Evolutionary conservation across 345 rosid species (phyloP).

Genomic region (Linum usitatissimum): DNA sequence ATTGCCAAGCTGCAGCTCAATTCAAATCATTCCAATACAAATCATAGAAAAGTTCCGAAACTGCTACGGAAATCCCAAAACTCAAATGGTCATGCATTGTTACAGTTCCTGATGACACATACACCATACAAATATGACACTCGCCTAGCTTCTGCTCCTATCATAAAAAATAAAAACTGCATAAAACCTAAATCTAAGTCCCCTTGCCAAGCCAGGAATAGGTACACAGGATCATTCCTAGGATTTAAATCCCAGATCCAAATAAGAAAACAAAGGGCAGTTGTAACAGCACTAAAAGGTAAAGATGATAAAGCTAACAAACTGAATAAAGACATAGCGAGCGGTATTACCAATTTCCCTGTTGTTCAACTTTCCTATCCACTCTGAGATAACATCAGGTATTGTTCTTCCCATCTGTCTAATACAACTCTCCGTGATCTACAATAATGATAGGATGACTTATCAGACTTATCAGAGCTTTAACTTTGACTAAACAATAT

Average conservation of each 20-base stretch:
- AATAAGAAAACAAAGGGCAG: neutral
- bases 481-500: neutral
- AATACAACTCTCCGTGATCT: slow-evolving; percentile 77
- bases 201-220: neutral
- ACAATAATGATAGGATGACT: slow-evolving; percentile 10
- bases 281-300: slow-evolving; percentile 5
- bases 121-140: too few species aligned
- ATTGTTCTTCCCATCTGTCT: slow-evolving; percentile 48
- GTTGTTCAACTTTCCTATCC: slow-evolving; percentile 47
- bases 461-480: slow-evolving; percentile 6
- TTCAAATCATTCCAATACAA: neutral
- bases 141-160: too few species aligned
- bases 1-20: neutral
- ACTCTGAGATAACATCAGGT: slow-evolving; percentile 58
- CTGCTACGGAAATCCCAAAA: too few species aligned
- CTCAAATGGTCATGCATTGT: too few species aligned
- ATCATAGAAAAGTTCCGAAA: neutral
- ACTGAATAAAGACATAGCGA: neutral
- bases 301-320: neutral
- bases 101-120: too few species aligned
- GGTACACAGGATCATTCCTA: neutral
- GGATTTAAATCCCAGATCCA: neutral
- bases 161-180: neutral
- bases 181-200: neutral
- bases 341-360: slow-evolving; percentile 59